Percentiles rank a stretch among this genome's conserved stretches.
phyloP scores from a whole-genome alignment of 176 grass and related monocot genomes.

The Themeda triandra region DNA sequence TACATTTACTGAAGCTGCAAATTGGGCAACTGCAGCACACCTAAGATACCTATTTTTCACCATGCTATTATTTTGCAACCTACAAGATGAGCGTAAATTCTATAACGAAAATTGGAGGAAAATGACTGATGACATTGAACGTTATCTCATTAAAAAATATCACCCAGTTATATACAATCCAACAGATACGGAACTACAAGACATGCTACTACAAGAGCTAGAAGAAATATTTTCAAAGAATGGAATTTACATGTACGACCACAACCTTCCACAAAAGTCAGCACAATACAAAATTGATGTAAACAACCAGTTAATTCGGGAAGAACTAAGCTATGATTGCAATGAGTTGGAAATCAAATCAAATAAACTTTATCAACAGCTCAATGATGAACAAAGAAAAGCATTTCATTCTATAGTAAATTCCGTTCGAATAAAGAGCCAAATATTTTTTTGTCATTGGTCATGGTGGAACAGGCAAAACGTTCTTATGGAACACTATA shows the following conservation, averaged over 20 bases:
- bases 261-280: background rate
- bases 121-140: background rate
- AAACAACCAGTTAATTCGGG: background rate
- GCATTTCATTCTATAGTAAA: background rate
- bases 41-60: background rate
- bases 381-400: background rate
- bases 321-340: background rate
- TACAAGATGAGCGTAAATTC: background rate
- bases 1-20: background rate
- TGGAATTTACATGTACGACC: background rate
- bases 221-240: background rate
- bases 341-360: background rate
- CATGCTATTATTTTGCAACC: background rate
- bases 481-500: background rate
- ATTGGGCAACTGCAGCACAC: background rate
- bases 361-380: background rate
- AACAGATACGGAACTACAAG: background rate
- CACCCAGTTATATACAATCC: too few relatives aligned
- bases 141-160: too few relatives aligned
- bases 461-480: constrained; percentile 6
- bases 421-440: background rate
- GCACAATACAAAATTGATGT: background rate
- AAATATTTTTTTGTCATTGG: background rate
- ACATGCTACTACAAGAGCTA: background rate
- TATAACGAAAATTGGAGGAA: background rate